Conservation (phyloP, 139 green algal species). For the Medakamo hakoo region DNA sequence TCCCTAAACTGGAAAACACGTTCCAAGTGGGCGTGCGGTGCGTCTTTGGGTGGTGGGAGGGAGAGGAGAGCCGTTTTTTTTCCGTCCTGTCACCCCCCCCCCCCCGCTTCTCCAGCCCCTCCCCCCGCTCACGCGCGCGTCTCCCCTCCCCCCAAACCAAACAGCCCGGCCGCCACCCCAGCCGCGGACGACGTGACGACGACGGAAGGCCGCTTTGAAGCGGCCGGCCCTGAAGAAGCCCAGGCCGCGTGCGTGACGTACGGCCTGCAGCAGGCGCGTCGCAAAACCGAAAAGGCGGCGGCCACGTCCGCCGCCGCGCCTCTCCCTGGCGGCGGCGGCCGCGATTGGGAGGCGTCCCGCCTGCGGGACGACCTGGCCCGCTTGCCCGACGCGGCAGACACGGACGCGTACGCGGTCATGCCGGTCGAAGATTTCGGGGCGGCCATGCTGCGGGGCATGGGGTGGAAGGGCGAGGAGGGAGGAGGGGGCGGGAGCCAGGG, state of each 20-base stretch:
- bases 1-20: too few species aligned
- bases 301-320: background rate
- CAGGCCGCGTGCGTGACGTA: background rate
- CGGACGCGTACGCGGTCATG: background rate
- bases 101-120: too few species aligned
- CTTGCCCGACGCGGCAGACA: background rate
- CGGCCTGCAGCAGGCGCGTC: background rate
- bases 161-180: background rate
- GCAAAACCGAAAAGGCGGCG: background rate
- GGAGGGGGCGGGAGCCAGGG: too few species aligned
- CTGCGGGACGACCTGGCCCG: background rate
- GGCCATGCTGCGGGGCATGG: background rate
- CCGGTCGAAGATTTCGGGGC: background rate
- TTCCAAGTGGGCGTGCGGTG: too few species aligned
- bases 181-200: background rate
- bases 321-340: background rate
- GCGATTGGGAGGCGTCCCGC: background rate
- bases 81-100: too few species aligned
- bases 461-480: too few species aligned
- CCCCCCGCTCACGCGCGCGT: too few species aligned
- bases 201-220: background rate
- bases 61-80: too few species aligned
- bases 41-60: too few species aligned
- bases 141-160: background rate
- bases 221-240: background rate